Evolutionary conservation across 495 filamentous ascomycete species (phyloP), one percentile per base, ranked within the genome.

Genomic region (Podospora conica): DNA sequence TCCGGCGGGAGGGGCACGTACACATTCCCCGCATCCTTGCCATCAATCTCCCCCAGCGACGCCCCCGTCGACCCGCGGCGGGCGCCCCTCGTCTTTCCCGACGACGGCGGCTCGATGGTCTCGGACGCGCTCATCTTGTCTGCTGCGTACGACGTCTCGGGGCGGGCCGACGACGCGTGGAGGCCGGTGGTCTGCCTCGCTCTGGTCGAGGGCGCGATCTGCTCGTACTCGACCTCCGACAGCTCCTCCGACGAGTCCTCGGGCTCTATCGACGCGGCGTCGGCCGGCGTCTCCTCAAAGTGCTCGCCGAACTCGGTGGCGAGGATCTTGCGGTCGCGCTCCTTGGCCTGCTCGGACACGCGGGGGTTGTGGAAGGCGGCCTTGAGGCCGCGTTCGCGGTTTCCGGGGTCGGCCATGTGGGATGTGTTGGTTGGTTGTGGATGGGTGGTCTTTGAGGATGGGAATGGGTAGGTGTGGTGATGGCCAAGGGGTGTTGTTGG

Each of bases 351-450:
- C 21, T 70, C 69, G 0, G 69, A 70, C 1, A 70, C 69, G 24
- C 72, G 66, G 29, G 74, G 74, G 60, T 75, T 75, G 65, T 67
- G 60, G 57, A 74, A 25, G 64, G 74, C 74, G 9, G 74, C 72
- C 40, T 65, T 68, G 27, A 74, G 70, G 62, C 74, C 74, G 3
- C 74, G 67, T 23, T 76, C 72, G 21, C 72, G 72, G 24, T 74
- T 70, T n/a, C 56, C 65, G 31, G 65, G 31, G 20, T 76, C 72
- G 11, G 68, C 53, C 70, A 71, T 74, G 11, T 6, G 68, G 57
- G 54, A n/a, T 22, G 20, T 8, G 7, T 56, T 56, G 9, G 54
- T 10, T 24, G 27, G 57, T 5, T 22, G 8, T 15, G 8, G 57
- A 28, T 21, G 21, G 21, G 10, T 12, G n/a, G 25, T 9, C 12